Percentiles rank a stretch among this genome's conserved stretches.
Conservation (phyloP, 2,329 filamentous ascomycete genomes). For the Kalaharituber pfeilii region DNA sequence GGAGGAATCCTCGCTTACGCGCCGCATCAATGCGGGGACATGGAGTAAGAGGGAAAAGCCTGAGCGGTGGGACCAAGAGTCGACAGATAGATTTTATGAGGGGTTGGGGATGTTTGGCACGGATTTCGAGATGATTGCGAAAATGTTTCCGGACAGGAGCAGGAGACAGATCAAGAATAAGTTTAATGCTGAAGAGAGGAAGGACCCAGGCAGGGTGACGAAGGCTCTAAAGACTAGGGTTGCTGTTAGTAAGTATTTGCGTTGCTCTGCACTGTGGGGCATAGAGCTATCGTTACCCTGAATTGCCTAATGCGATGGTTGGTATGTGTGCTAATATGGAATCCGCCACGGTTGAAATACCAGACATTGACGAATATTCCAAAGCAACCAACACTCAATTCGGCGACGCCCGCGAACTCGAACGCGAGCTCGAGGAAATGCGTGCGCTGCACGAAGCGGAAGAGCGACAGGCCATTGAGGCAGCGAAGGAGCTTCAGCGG, state of each 20-base stretch:
- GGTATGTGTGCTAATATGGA: too few species aligned
- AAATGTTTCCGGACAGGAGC: slow-evolving; percentile 55
- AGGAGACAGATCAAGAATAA: slow-evolving; percentile 64
- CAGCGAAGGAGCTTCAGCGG: slow-evolving; percentile 23
- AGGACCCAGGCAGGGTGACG: slow-evolving; percentile 46
- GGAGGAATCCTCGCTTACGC: slow-evolving; percentile 64
- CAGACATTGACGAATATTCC: slow-evolving; percentile 24
- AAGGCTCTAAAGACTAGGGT: slow-evolving; percentile 37
- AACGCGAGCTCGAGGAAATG: slow-evolving; percentile 25
- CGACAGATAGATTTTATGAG: slow-evolving; percentile 60
- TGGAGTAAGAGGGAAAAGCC: slow-evolving; percentile 48
- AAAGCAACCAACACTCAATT: slow-evolving; percentile 23
- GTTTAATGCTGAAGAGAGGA: slow-evolving; percentile 61
- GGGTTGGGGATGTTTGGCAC: slow-evolving; percentile 62
- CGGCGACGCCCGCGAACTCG: slow-evolving; percentile 25
- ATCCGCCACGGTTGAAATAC: too few species aligned
- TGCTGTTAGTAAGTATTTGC: slow-evolving; percentile 27
- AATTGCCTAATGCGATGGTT: too few species aligned
- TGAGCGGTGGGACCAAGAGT: slow-evolving; percentile 51
- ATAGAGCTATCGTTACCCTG: too few species aligned
- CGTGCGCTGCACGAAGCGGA: slow-evolving; percentile 24
- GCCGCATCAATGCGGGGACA: slow-evolving; percentile 49
- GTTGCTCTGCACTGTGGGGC: too few species aligned
- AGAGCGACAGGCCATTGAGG: slow-evolving; percentile 20
- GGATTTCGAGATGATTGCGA: slow-evolving; percentile 63